phyloP scores from a whole-genome alignment of 352 stramenopile species.

The Plasmopara halstedii region DNA sequence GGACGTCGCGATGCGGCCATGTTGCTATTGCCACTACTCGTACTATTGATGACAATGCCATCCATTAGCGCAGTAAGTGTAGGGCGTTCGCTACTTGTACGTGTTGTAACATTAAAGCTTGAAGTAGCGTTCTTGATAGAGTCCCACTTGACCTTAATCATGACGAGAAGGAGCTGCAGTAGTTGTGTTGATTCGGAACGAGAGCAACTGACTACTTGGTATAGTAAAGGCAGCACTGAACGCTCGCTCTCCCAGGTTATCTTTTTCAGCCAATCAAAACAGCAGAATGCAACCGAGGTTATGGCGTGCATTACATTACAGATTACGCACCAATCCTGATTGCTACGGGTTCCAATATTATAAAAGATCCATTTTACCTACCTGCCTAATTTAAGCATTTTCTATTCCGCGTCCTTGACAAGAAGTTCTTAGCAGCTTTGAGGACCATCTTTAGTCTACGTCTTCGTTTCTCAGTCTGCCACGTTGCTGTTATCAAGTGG shows the following conservation, averaged over 20 bases:
- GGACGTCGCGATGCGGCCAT: conserved; percentile 8
- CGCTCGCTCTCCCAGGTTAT: conserved; percentile 3
- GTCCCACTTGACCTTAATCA: conserved; percentile 75
- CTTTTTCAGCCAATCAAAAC: conserved; percentile 12
- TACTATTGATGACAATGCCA: conserved; percentile 25
- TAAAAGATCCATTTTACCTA: neutral
- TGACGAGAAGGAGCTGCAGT: conserved; percentile 7
- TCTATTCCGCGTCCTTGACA: conserved; percentile 15
- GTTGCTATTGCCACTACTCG: conserved; percentile 10
- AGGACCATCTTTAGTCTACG: too few relatives aligned
- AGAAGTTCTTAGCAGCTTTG: too few relatives aligned
- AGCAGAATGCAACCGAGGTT: neutral
- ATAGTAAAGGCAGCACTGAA: neutral
- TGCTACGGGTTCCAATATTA: too few relatives aligned
- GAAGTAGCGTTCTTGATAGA: conserved; percentile 25
- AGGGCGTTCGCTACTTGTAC: conserved; percentile 1
- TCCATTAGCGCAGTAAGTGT: conserved; percentile 38
- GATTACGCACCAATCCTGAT: conserved; percentile 7
- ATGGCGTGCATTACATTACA: conserved; percentile 6
- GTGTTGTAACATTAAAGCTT: neutral
- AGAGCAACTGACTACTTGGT: conserved; percentile 5
- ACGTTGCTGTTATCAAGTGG: too few relatives aligned
- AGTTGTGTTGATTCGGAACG: neutral
- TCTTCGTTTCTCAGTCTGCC: too few relatives aligned
- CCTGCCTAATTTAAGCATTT: neutral